phyloP scores from a whole-genome alignment of 768 basidiomycete genomes.

The Flagelloscypha sp. region DNA sequence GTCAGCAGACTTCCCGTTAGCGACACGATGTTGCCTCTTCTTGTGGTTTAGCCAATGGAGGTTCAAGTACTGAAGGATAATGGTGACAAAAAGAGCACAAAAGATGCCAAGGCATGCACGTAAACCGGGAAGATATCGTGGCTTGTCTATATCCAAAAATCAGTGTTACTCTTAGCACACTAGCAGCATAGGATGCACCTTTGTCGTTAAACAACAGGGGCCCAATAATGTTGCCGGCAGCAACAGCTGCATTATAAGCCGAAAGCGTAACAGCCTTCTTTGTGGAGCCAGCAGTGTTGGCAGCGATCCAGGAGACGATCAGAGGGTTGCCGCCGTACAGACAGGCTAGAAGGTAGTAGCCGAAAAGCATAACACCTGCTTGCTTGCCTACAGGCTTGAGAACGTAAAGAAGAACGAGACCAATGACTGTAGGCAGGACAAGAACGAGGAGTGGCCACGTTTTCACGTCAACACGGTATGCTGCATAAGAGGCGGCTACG shows the following conservation, averaged over 20 bases:
- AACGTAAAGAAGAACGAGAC: constrained; percentile 1
- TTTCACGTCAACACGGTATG: constrained; percentile 1
- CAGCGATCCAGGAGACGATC: constrained; percentile 2
- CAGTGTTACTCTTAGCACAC: background rate
- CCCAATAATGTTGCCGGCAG: constrained; percentile 2
- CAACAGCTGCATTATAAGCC: constrained; percentile 1
- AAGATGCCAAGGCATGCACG: background rate
- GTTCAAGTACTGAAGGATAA: constrained; percentile 2
- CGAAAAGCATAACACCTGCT: constrained; percentile 1
- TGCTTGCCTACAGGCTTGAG: background rate
- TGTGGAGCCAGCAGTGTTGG: constrained; percentile 4
- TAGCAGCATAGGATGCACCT: background rate
- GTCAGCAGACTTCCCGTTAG: constrained; percentile 1
- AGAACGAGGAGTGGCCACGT: background rate
- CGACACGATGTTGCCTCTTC: background rate
- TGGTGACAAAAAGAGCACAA: background rate
- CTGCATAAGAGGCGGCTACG: background rate
- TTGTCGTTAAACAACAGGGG: constrained; percentile 1
- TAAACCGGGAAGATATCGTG: background rate
- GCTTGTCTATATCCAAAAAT: background rate
- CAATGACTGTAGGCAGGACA: background rate
- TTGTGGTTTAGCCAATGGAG: background rate
- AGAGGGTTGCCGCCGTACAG: constrained; percentile 2
- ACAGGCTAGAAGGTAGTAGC: constrained; percentile 2
- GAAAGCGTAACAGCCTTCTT: background rate